Evolutionary conservation across 257 asterid genomes (phyloP).

Genomic region (Solanum habrochaites): DNA sequence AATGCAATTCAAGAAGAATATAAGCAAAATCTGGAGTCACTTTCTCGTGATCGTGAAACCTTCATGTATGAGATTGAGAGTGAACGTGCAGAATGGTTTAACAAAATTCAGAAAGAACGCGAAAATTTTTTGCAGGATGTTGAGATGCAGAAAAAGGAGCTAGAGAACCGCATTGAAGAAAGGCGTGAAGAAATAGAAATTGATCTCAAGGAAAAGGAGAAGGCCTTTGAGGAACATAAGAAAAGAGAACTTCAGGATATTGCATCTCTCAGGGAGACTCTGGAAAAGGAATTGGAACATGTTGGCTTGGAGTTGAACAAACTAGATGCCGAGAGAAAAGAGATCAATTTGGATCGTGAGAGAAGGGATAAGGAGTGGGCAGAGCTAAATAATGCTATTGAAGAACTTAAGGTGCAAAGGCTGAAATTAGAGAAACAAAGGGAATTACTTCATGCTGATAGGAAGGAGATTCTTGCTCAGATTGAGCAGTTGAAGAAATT

Average conservation of each 20-base stretch:
- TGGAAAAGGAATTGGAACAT: conserved; percentile 60
- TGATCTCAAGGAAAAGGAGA: conserved; percentile 54
- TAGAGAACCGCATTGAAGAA: conserved; percentile 51
- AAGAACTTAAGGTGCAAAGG: conserved; percentile 77
- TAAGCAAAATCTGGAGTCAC: conserved; percentile 61
- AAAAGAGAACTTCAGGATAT: conserved; percentile 55
- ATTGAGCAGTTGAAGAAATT: conserved; percentile 61
- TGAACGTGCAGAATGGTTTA: conserved; percentile 70
- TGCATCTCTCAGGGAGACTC: conserved; percentile 45
- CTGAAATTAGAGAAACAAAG: conserved; percentile 89
- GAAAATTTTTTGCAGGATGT: conserved; percentile 57
- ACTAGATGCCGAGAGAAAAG: conserved; percentile 64
- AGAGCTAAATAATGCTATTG: conserved; percentile 59
- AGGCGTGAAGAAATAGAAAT: conserved; percentile 83
- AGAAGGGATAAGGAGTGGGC: conserved; percentile 82
- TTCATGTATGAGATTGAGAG: conserved; percentile 57
- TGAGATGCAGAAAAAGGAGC: conserved; percentile 66
- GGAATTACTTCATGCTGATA: conserved; percentile 70
- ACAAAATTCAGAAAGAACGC: conserved; percentile 73
- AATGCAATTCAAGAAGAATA: conserved; percentile 52
- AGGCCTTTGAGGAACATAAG: conserved; percentile 62
- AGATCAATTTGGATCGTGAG: conserved; percentile 65
- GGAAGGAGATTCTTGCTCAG: conserved; percentile 69
- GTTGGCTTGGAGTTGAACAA: conserved; percentile 62
- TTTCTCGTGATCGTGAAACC: conserved; percentile 68